Percentiles rank a stretch among this genome's conserved stretches.
These are phyloP conservation scores for Paramecium primaurelia DNA, from an alignment of 73 alveolate species.

Conservation along the genomic window DNA sequence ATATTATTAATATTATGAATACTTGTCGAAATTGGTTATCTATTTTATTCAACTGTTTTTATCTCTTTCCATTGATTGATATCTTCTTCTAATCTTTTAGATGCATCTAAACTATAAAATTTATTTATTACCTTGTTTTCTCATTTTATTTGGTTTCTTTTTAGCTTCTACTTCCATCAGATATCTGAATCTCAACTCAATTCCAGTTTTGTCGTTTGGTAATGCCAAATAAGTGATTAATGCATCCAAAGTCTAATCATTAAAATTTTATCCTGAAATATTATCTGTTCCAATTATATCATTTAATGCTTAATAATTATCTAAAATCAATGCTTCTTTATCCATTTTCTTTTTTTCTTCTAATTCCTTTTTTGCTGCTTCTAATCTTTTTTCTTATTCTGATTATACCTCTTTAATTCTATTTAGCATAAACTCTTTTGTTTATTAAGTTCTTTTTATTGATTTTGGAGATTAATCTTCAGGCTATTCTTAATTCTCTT, in stretches of 20 bases:
- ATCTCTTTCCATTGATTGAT: not conserved
- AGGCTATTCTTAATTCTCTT: not conserved
- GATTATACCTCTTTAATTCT: not conserved
- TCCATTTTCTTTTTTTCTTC: conserved; percentile 29
- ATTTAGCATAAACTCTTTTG: conserved; percentile 16
- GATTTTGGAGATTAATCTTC: conserved; percentile 12
- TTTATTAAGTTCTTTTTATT: conserved; percentile 3
- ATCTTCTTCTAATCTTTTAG: conserved; percentile 15
- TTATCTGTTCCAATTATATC: conserved; percentile 9
- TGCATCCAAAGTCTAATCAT: conserved; percentile 1
- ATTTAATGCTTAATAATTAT: conserved; percentile 28
- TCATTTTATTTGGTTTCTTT: not conserved
- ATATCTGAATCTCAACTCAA: conserved; percentile 40
- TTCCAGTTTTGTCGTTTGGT: conserved; percentile 30
- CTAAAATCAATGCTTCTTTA: not conserved
- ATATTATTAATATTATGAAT: not conserved
- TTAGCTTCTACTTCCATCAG: not conserved
- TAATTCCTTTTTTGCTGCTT: not conserved
- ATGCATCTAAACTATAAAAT: not conserved
- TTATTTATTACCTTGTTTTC: not conserved
- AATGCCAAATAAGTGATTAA: conserved; percentile 1
- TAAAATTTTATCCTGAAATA: not conserved
- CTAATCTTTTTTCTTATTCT: not conserved
- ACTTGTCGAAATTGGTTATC: not conserved
- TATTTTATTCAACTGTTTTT: not conserved